These are phyloP conservation scores for Phaseolus coccineus DNA, from an alignment of 331 rosid species.

Conservation along the genomic window DNA sequence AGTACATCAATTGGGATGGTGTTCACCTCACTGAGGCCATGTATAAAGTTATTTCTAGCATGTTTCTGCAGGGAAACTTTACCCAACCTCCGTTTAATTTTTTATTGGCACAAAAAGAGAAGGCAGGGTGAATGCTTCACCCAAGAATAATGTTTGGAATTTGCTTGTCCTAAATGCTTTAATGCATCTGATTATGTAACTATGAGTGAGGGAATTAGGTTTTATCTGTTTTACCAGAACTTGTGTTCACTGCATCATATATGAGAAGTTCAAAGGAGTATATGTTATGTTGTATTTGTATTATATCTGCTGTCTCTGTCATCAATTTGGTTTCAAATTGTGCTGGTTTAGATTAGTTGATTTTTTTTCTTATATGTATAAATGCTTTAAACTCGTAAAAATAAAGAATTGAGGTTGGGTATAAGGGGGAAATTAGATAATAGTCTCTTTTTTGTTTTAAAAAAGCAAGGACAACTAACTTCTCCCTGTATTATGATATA, in stretches of 20 bases:
- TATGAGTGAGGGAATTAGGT: slow-evolving; percentile 12
- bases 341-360: too few relatives aligned
- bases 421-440: too few relatives aligned
- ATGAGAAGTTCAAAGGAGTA: neutral
- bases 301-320: too few relatives aligned
- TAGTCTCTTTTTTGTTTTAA: too few relatives aligned
- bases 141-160: neutral
- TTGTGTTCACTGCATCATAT: neutral
- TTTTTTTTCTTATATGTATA: too few relatives aligned
- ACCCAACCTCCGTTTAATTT: slow-evolving; percentile 71
- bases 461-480: too few relatives aligned
- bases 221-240: slow-evolving; percentile 3
- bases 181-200: slow-evolving; percentile 9
- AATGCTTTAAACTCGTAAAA: too few relatives aligned
- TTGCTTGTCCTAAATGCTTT: slow-evolving; percentile 18
- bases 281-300: slow-evolving; percentile 18
- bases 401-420: too few relatives aligned
- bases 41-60: slow-evolving; percentile 73
- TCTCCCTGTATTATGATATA: too few relatives aligned
- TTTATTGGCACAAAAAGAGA: slow-evolving; percentile 66
- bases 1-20: slow-evolving; percentile 94
- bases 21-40: slow-evolving; percentile 95
- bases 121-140: slow-evolving; percentile 50
- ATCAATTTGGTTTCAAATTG: too few relatives aligned
- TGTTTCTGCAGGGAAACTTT: slow-evolving; percentile 72